phyloP scores from a whole-genome alignment of 257 asterid species.

The Solanum appendiculatum region DNA sequence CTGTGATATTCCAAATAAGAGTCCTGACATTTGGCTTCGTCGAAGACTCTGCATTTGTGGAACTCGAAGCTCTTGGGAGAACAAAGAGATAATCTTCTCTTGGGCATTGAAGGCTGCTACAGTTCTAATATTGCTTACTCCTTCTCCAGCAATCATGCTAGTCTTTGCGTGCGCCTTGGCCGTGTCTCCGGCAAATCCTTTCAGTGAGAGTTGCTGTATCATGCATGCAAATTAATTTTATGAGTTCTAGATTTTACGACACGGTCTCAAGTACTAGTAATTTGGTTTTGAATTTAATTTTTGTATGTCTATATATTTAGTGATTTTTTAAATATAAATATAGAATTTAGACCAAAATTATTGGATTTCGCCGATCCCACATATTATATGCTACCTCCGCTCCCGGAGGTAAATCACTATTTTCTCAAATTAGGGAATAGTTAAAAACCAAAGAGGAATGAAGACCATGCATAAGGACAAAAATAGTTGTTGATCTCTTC shows the following conservation, averaged over 20 bases:
- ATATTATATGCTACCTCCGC: neutral
- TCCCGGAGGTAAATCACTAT: neutral
- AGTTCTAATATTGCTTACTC: slow-evolving; percentile 93
- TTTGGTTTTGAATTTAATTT: neutral
- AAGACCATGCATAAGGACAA: neutral
- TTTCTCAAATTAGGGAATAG: neutral
- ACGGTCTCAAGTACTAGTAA: neutral
- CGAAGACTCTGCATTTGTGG: slow-evolving; percentile 65
- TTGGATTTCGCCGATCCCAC: neutral
- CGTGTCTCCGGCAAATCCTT: slow-evolving; percentile 98
- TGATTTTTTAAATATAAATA: neutral
- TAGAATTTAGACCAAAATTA: neutral
- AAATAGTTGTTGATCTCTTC: neutral
- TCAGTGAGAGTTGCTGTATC: slow-evolving; percentile 84
- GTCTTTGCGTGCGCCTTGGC: slow-evolving; percentile 97
- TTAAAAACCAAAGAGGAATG: neutral
- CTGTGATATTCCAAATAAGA: slow-evolving; percentile 87
- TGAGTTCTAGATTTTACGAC: neutral
- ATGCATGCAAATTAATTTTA: neutral
- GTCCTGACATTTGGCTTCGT: slow-evolving; percentile 68
- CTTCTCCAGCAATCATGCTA: slow-evolving; percentile 99
- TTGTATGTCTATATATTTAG: neutral
- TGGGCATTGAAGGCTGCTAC: slow-evolving; percentile 97
- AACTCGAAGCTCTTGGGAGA: slow-evolving; percentile 58
- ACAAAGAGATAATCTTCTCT: slow-evolving; percentile 62